Evolutionary conservation across 306 rosid genomes (phyloP), one percentile per base, ranked within the genome.

Genomic region (Quercus engelmannii): DNA sequence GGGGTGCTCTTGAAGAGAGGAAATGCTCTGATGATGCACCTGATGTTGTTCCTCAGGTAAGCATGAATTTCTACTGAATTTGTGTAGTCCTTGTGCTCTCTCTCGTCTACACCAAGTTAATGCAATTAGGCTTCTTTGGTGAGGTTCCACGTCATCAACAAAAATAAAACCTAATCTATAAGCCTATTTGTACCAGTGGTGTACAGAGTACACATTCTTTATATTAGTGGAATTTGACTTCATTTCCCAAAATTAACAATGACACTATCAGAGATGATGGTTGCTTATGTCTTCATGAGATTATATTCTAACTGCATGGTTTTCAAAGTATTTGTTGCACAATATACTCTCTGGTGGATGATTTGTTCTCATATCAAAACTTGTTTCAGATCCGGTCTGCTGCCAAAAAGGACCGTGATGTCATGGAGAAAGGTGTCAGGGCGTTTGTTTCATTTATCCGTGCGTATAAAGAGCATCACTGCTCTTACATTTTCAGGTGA

Each of bases 361-460:
- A 35, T 56, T 64, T 28, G 49, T 38, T 17, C 23, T 46, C 0
- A 5, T 46, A 20, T 61, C 15, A 52, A 85, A 80, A 77, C 79
- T 69, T 77, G 84, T 74, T 79, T 83, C 78, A 93, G 98, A 88
- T 95, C 80, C 90, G 93, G 30, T 74, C 87, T 28, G 92, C 90
- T 21, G 96, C 96, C 30, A 85, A 77, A 81, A 91, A 87, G 72
- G 99, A 95, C 70, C 98, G 98, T 5, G 98, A 91, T 89, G 86
- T 93, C 81, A 91, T 93, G 99, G 97, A 95, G 85, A 95, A 90
- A 80, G 98, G 99, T 20, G 79, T 78, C 49, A 84, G 87, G 84
- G 98, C 99, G 77, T 95, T 95, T 89, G 98, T 95, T 86, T 95
- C 99, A 62, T 91, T 85, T 82, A 64, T 95, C 52, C 91, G 93